Evolutionary conservation across 2,329 filamentous ascomycete genomes (phyloP).

Genomic region (Aspergillus viridinutans): DNA sequence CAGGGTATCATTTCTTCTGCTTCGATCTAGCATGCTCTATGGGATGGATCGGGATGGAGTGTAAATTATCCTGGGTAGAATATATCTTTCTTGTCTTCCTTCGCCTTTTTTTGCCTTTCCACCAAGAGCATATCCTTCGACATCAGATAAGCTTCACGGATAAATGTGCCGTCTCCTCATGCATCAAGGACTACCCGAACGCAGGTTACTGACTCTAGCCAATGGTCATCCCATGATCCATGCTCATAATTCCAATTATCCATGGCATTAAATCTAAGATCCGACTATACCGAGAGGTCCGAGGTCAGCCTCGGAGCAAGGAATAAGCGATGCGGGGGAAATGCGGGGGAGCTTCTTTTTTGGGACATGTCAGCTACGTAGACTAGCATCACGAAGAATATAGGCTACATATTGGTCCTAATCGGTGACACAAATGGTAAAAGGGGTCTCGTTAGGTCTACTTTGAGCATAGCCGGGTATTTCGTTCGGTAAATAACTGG

Average conservation of each 20-base stretch:
- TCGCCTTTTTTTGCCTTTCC: neutral
- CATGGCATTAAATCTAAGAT: neutral
- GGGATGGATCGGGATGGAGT: neutral
- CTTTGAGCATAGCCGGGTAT: neutral
- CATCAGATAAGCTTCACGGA: neutral
- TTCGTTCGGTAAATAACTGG: neutral
- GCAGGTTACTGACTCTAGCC: neutral
- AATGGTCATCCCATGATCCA: neutral
- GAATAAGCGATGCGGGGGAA: neutral
- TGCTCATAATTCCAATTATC: neutral
- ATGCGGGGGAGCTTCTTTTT: neutral
- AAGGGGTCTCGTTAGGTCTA: neutral
- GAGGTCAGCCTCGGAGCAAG: neutral
- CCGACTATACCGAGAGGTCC: neutral
- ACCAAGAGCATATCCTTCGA: neutral
- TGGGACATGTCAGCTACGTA: neutral
- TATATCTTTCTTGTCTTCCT: neutral
- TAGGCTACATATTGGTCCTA: neutral
- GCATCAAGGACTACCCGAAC: neutral
- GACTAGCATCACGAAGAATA: neutral
- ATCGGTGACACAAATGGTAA: neutral
- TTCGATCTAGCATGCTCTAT: neutral
- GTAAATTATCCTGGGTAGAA: neutral
- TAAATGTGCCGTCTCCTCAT: neutral
- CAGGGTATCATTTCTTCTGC: neutral